These are phyloP conservation scores for Globisporangium paddicum DNA, from an alignment of 352 stramenopile genomes.

Conservation along the genomic window DNA sequence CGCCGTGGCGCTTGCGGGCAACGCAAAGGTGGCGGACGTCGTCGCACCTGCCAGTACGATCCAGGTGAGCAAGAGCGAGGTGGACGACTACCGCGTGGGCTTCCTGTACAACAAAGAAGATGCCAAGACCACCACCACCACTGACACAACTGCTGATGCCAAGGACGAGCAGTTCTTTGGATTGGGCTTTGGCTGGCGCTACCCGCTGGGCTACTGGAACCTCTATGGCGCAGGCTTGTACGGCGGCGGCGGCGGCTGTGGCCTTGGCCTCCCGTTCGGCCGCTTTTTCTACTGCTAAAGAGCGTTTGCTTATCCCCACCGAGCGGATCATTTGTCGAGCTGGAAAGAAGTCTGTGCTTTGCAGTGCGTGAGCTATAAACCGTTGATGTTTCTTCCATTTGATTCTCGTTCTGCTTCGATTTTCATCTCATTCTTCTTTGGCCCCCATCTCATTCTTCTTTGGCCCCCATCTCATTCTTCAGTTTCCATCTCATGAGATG, in stretches of 20 bases:
- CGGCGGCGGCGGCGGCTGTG: constrained; percentile 6
- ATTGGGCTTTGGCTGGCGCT: constrained; percentile 8
- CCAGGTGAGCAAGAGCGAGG: background rate
- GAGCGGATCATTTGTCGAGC: no score
- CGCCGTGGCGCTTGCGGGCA: background rate
- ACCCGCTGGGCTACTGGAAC: constrained; percentile 18
- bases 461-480: no score
- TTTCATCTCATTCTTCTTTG: no score
- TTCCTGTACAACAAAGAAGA: constrained; percentile 7
- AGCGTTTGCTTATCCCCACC: no score
- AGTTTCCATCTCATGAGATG: no score
- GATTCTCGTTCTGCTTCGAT: no score
- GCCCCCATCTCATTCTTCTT: no score
- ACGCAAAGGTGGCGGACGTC: background rate
- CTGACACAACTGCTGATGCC: background rate
- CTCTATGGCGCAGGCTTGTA: constrained; percentile 12
- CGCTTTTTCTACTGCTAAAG: constrained; percentile 28
- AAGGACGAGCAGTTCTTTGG: constrained; percentile 6
- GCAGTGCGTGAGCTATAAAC: no score
- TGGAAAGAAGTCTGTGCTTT: no score
- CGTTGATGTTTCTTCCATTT: no score
- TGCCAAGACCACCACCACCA: background rate
- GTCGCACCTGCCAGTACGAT: background rate
- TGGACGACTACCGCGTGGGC: background rate
- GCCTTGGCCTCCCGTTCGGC: constrained; percentile 1